These are phyloP conservation scores for Glonium stellatum DNA, from an alignment of 495 filamentous ascomycete genomes.

Conservation along the genomic window DNA sequence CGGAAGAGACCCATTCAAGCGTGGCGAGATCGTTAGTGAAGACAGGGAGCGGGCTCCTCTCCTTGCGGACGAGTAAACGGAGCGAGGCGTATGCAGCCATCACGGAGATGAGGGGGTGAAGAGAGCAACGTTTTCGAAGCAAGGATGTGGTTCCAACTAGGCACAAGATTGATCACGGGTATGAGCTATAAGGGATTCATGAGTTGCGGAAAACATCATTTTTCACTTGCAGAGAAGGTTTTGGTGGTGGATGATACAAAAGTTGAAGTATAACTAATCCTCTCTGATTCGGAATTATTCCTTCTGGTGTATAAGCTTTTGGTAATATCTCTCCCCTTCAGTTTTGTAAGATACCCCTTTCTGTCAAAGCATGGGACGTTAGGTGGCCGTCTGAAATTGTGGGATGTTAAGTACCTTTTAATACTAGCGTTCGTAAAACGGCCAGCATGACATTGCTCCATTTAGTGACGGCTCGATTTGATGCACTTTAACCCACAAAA, in stretches of 20 bases:
- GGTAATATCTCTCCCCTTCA: background rate
- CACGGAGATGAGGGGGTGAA: background rate
- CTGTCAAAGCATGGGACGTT: background rate
- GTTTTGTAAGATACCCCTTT: background rate
- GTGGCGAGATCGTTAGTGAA: slow-evolving; percentile 32
- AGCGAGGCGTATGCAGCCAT: background rate
- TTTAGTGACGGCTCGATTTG: too few species aligned
- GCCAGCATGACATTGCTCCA: too few species aligned
- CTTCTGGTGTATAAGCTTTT: background rate
- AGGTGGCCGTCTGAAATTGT: background rate
- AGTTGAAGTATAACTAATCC: background rate
- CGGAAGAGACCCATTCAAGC: slow-evolving; percentile 44
- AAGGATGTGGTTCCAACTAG: background rate
- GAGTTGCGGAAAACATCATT: background rate
- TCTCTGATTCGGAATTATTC: background rate
- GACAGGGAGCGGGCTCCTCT: slow-evolving; percentile 42
- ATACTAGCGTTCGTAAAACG: too few species aligned
- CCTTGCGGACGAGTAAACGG: slow-evolving; percentile 31
- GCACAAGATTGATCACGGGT: background rate
- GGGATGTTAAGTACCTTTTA: too few species aligned
- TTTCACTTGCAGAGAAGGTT: too few species aligned
- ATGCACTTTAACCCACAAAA: too few species aligned
- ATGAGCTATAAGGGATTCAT: background rate
- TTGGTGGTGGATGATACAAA: background rate
- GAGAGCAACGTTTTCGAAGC: background rate